These are phyloP conservation scores for Saturnispora serradocipensis DNA, from an alignment of 805 yeast genomes.

Conservation along the genomic window DNA sequence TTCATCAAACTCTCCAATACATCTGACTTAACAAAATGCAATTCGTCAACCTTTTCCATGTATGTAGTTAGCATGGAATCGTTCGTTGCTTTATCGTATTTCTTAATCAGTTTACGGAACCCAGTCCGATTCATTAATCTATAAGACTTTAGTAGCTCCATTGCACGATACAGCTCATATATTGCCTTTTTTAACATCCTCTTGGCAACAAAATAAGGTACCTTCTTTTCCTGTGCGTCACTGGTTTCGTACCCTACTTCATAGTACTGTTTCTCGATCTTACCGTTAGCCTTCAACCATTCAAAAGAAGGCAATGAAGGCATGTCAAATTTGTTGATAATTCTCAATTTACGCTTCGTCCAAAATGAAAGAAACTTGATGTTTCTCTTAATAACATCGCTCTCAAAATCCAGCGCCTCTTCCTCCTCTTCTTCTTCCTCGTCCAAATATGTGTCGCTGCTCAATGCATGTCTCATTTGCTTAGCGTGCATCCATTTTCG, in stretches of 20 bases:
- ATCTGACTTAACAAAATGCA: conserved; percentile 57
- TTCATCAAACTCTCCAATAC: conserved; percentile 53
- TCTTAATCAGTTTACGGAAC: conserved; percentile 79
- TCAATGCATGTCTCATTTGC: conserved; percentile 2
- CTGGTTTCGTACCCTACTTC: conserved; percentile 26
- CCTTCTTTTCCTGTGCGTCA: conserved; percentile 14
- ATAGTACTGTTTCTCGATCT: conserved; percentile 28
- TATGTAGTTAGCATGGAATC: conserved; percentile 37
- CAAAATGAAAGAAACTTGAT: conserved; percentile 16
- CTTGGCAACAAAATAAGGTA: conserved; percentile 57
- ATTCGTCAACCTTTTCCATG: conserved; percentile 46
- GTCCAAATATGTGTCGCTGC: conserved; percentile 11
- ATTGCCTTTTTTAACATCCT: conserved; percentile 61
- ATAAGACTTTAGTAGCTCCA: conserved; percentile 63
- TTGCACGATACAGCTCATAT: conserved; percentile 62
- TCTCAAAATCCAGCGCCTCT: conserved; percentile 1
- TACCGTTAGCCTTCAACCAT: conserved; percentile 25
- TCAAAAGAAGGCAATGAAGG: conserved; percentile 34
- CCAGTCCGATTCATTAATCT: conserved; percentile 78
- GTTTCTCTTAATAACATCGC: conserved; percentile 12
- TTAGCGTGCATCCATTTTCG: conserved; percentile 11
- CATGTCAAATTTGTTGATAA: conserved; percentile 30
- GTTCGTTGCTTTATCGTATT: conserved; percentile 69
- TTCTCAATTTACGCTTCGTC: conserved; percentile 21
- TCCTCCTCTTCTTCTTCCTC: conserved; percentile 11